Evolutionary conservation across 2,329 filamentous ascomycete genomes (phyloP).

Genomic region (Cryphonectria japonica): DNA sequence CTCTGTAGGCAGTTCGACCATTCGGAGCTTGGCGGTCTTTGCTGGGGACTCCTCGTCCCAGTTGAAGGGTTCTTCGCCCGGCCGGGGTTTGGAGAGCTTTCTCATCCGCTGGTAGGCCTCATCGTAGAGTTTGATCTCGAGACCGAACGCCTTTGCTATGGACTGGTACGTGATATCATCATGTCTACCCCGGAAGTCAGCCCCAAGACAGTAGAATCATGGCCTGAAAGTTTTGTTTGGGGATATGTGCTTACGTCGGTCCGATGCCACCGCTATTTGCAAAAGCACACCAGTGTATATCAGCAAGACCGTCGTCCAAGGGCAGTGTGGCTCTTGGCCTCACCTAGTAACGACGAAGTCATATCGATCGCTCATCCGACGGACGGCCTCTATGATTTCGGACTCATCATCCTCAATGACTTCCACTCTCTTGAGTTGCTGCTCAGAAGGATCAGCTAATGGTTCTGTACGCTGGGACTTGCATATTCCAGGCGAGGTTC

Average conservation of each 20-base stretch:
- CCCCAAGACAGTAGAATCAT: slow-evolving; percentile 16
- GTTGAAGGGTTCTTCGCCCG: slow-evolving; percentile 74
- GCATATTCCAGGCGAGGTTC: neutral
- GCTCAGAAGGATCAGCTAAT: slow-evolving; percentile 16
- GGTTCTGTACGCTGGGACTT: neutral
- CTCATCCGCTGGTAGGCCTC: slow-evolving; percentile 83
- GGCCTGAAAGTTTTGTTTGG: neutral
- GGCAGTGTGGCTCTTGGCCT: slow-evolving; percentile 2
- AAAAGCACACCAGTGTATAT: slow-evolving; percentile 25
- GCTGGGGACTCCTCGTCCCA: slow-evolving; percentile 83
- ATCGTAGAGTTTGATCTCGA: slow-evolving; percentile 77
- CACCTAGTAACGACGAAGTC: slow-evolving; percentile 91
- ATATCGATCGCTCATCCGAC: slow-evolving; percentile 84
- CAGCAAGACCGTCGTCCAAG: neutral
- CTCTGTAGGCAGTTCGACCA: slow-evolving; percentile 86
- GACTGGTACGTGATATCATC: slow-evolving; percentile 97
- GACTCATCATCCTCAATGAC: slow-evolving; percentile 91
- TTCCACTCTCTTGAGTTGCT: slow-evolving; percentile 82
- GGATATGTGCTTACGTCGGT: slow-evolving; percentile 70
- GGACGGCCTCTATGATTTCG: slow-evolving; percentile 86
- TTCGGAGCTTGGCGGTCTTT: slow-evolving; percentile 81
- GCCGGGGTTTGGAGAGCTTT: slow-evolving; percentile 72
- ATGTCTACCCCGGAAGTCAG: slow-evolving; percentile 60
- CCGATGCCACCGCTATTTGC: slow-evolving; percentile 79
- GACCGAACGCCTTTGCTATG: slow-evolving; percentile 84